Base-by-base conservation (phyloP, 176 grass and related monocot species). In the Lolium multiflorum region DNA sequence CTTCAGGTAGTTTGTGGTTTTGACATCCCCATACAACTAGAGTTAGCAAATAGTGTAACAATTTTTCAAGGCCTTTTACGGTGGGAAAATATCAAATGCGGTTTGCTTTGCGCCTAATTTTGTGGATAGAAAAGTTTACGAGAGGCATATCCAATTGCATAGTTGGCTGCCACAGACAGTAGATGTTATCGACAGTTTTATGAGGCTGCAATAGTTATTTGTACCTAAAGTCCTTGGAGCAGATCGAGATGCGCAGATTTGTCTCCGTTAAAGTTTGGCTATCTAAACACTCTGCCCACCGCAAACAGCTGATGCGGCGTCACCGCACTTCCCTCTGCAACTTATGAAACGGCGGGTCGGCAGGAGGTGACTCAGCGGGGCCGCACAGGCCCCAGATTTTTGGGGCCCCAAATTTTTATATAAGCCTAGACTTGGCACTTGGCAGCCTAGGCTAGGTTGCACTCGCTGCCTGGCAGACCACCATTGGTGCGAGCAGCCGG, bases 271-370 rank as follows among this genome's bases (percentile, higher is more conserved):
- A 72, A 64, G 39, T 21, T 21, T 47, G 41, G 41, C 41, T 47
- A 47, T 24, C 69, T 39, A 49, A 50, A 8, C 46, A 74, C 48
- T 73, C n/a, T 20, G 0, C 5, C 41, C 70, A 48, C 70, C 4
- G 11, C 70, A 47, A 48, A 73, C n/a, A 73, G 69, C 20, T 72
- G 69, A 72, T 24, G 44, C 46, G 71, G 49, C 25, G 71, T 11
- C 69, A 48, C 44, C 44, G 44, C 44, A 46, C 44, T 9, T 1
- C 7, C 44, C 28, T 9, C 61, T 35, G 3, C 64, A 24, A 21
- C 44, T 46, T 5, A 46, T 46, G 44, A n/a, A n/a, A n/a, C n/a
- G n/a, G n/a, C n/a, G n/a, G n/a, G n/a, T n/a, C n/a, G n/a, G n/a
- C n/a, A n/a, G n/a, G n/a, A n/a, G n/a, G n/a, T n/a, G n/a, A n/a